A percentile compares a stretch with the other conserved stretches of the same genome.
These are phyloP conservation scores for Daldinia eschscholtzii DNA, from an alignment of 2,329 filamentous ascomycete species.

Conservation along the genomic window DNA sequence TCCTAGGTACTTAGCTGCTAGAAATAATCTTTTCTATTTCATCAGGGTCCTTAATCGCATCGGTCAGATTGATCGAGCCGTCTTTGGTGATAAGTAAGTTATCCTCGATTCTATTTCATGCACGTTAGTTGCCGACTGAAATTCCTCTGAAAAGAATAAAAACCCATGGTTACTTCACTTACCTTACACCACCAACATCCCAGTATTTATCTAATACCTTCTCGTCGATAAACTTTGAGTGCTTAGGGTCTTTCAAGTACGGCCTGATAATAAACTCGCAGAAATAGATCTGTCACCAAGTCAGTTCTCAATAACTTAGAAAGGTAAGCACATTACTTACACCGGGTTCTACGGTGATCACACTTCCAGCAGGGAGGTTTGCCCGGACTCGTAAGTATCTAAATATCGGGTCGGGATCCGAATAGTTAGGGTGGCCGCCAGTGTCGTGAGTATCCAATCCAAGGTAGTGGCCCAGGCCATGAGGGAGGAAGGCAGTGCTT, in stretches of 20 bases:
- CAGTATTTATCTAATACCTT: conserved; percentile 82
- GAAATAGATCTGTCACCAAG: conserved; percentile 78
- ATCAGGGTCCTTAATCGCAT: conserved; percentile 75
- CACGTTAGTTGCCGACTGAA: conserved; percentile 40
- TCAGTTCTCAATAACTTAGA: conserved; percentile 21
- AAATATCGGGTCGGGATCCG: conserved; percentile 86
- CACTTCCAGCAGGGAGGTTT: conserved; percentile 78
- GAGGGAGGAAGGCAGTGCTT: conserved; percentile 92
- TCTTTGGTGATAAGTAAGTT: conserved; percentile 78
- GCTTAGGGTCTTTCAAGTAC: conserved; percentile 77
- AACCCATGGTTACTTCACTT: conserved; percentile 47
- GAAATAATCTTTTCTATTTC: conserved; percentile 70
- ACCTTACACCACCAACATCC: conserved; percentile 81
- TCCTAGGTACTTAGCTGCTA: conserved; percentile 19
- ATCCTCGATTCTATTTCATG: conserved; percentile 68
- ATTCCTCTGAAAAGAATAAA: neutral
- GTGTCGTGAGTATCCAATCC: conserved; percentile 95
- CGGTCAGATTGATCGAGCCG: conserved; percentile 80
- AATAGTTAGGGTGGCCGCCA: conserved; percentile 81
- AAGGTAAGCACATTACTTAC: conserved; percentile 61
- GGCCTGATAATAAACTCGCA: conserved; percentile 89
- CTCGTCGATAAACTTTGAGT: conserved; percentile 81
- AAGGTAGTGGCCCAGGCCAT: conserved; percentile 90
- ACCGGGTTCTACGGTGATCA: conserved; percentile 96
- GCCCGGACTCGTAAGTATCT: conserved; percentile 86